Evolutionary conservation across 805 yeast species (phyloP), one percentile per base, ranked within the genome.

Genomic region (Tetrapisispora taiwanensis): DNA sequence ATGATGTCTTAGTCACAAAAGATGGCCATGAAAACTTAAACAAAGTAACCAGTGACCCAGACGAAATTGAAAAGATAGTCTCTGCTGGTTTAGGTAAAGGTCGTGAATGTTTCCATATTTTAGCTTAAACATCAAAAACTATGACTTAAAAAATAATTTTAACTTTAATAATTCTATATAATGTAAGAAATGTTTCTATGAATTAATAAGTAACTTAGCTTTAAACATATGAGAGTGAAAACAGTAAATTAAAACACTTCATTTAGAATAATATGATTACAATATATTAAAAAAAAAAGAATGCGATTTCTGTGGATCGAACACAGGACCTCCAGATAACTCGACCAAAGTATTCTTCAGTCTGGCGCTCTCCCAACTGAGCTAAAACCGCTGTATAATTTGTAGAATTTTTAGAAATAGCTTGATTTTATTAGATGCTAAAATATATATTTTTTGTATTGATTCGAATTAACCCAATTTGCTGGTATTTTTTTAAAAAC

Each of bases 21-120:
- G 68, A 66, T 43, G 97, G 97, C 0, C 78, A 65, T 56, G 95
- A 88, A 57, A 84, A 85, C 54, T 68, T 90, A 43, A 90, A 96
- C 1, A 73, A 75, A 24, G 78, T 90, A 43, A 86, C 97, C 1
- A 81, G 83, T 46, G 95, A 92, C 59, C 88, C 97, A 1, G 74
- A 72, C 4, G 95, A 88, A 62, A 81, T 90, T 43, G 74, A 84
- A 35, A 70, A 70, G 51, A 86, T 92, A 51, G 94, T 90, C 22
- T 72, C 75, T 50, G 71, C 70, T 3, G 95, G 96, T 5, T 52
- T 81, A 17, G 64, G 72, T 4, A 83, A 74, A 59, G 83, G 84
- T 2, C 70, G 72, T 43, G 66, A 65, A 2, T 76, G 76, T 22
- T 86, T 84, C 72, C 95, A 86, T 62, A 66, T 57, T n/a, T 49